Percentiles rank a stretch among this genome's conserved stretches.
phyloP scores from a whole-genome alignment of 148 eudicot genomes.

The Rhododendron ferrugineum region DNA sequence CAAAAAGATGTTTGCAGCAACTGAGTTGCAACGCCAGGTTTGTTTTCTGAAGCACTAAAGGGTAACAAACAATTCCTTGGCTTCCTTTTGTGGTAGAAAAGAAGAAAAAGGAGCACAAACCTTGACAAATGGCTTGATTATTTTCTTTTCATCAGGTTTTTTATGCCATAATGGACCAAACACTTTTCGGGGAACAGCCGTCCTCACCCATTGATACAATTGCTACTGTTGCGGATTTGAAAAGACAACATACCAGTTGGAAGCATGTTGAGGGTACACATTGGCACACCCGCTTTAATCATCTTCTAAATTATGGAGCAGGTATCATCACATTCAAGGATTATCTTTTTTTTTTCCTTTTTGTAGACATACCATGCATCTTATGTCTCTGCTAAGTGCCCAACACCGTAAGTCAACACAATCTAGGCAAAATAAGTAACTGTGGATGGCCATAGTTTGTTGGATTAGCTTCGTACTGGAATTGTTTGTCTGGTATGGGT shows the following conservation, averaged over 20 bases:
- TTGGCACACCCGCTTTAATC: conserved; percentile 93
- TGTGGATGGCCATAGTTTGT: not conserved
- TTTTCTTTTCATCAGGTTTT: conserved; percentile 47
- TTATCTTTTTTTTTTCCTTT: not conserved
- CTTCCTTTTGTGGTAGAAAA: not conserved
- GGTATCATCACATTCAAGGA: conserved; percentile 36
- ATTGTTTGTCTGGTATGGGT: not conserved
- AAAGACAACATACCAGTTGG: conserved; percentile 65
- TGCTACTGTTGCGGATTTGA: conserved; percentile 62
- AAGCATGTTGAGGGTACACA: conserved; percentile 85
- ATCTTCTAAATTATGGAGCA: conserved; percentile 86
- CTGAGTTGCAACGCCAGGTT: conserved; percentile 94
- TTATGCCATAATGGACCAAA: conserved; percentile 81
- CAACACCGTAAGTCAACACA: not conserved
- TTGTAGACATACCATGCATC: not conserved
- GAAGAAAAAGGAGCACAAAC: not conserved
- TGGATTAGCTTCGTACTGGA: not conserved
- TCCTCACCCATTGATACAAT: conserved; percentile 48
- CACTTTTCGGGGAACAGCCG: conserved; percentile 57
- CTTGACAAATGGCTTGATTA: conserved; percentile 3
- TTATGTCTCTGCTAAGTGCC: not conserved
- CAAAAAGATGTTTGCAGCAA: conserved; percentile 85
- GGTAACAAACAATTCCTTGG: not conserved
- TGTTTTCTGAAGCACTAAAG: conserved; percentile 1
- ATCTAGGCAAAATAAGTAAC: not conserved